Conservation (phyloP, 2,329 filamentous ascomycete genomes). For the Dryadomyces sulphureus region DNA sequence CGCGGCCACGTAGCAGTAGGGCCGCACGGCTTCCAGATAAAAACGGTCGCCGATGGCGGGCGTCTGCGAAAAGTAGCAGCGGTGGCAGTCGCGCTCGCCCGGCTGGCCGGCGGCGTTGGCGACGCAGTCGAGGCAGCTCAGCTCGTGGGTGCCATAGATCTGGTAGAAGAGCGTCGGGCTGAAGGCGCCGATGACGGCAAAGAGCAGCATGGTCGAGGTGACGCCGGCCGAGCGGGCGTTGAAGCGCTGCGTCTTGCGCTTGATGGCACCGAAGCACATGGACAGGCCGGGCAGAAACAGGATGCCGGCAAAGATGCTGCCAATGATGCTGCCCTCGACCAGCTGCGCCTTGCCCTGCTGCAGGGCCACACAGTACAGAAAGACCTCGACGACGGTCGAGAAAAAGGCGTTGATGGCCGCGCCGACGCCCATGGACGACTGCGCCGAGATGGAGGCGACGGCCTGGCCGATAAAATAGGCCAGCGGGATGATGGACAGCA, state of each 20-base stretch:
- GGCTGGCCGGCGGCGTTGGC: slow-evolving; percentile 25
- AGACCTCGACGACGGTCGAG: slow-evolving; percentile 93
- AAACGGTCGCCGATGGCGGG: slow-evolving; percentile 77
- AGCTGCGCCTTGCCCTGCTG: slow-evolving; percentile 83
- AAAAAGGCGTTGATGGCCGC: slow-evolving; percentile 98
- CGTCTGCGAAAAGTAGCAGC: slow-evolving; percentile 85
- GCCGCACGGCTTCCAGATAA: slow-evolving; percentile 78
- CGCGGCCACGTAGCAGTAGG: slow-evolving; percentile 84
- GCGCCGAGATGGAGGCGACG: slow-evolving; percentile 93
- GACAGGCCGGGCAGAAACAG: slow-evolving; percentile 87
- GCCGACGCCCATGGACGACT: slow-evolving; percentile 95
- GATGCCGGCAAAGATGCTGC: slow-evolving; percentile 94
- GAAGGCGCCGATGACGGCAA: slow-evolving; percentile 90
- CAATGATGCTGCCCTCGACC: slow-evolving; percentile 92
- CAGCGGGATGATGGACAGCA: slow-evolving; percentile 87
- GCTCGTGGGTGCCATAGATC: slow-evolving; percentile 93
- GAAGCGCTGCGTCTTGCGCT: slow-evolving; percentile 95
- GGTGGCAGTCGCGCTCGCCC: slow-evolving; percentile 57
- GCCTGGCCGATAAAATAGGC: slow-evolving; percentile 98
- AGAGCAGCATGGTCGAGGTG: slow-evolving; percentile 93
- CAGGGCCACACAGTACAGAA: slow-evolving; percentile 88
- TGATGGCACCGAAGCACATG: slow-evolving; percentile 97
- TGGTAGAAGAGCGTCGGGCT: slow-evolving; percentile 95
- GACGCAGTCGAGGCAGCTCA: slow-evolving; percentile 62
- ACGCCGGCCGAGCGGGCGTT: slow-evolving; percentile 93